phyloP scores from a whole-genome alignment of 768 basidiomycete genomes.

The Trametes elegans region DNA sequence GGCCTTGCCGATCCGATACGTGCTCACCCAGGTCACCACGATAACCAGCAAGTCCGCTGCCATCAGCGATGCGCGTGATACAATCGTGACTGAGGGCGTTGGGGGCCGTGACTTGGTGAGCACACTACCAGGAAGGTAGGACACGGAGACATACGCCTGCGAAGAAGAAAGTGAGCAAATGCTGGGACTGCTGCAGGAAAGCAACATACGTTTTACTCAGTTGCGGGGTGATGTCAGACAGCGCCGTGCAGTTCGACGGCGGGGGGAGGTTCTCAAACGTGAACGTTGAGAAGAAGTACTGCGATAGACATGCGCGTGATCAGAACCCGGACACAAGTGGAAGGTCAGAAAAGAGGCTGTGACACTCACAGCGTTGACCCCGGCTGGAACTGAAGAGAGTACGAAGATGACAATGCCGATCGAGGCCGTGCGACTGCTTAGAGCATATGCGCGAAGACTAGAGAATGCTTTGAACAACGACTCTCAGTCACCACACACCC shows the following conservation, averaged over 20 bases:
- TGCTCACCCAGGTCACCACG: constrained; percentile 5
- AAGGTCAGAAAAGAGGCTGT: background rate
- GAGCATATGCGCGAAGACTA: background rate
- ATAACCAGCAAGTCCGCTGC: constrained; percentile 1
- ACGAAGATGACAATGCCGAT: background rate
- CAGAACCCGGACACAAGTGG: background rate
- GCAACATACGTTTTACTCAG: constrained; percentile 3
- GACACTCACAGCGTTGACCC: constrained; percentile 6
- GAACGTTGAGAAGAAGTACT: constrained; percentile 13
- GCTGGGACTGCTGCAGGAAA: background rate
- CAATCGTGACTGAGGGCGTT: constrained; percentile 14
- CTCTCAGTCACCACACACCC: background rate
- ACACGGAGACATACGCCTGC: background rate
- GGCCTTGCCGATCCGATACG: constrained; percentile 3
- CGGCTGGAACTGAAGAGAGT: constrained; percentile 1
- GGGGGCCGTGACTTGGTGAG: no score
- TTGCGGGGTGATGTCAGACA: constrained; percentile 3
- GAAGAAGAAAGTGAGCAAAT: background rate
- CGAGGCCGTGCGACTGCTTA: background rate
- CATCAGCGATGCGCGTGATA: constrained; percentile 5
- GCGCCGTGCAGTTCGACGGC: constrained; percentile 5
- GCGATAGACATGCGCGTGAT: background rate
- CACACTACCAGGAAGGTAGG: background rate
- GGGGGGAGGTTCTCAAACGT: background rate
- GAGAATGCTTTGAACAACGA: background rate